phyloP scores from a whole-genome alignment of 352 stramenopile genomes.

The Halophytophthora polymorphica region DNA sequence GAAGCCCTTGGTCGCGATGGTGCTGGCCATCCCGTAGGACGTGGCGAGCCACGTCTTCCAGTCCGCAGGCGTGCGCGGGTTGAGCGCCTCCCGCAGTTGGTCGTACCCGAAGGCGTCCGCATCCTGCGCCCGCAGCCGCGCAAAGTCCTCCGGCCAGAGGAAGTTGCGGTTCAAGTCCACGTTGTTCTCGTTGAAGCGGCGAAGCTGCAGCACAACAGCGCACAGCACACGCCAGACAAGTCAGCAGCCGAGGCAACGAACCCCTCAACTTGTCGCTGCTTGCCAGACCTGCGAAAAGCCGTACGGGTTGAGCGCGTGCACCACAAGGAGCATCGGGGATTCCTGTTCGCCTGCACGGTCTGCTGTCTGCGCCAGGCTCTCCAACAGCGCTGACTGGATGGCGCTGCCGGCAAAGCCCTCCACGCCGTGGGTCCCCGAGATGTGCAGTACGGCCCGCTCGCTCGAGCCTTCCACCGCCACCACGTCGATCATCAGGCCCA shows the following conservation, averaged over 20 bases:
- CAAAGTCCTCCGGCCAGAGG: constrained; percentile 37
- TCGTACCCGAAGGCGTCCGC: constrained; percentile 69
- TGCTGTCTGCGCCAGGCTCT: constrained; percentile 13
- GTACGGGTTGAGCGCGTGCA: constrained; percentile 92
- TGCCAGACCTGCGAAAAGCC: constrained; percentile 86
- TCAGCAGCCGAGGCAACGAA: no score
- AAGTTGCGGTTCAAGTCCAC: constrained; percentile 91
- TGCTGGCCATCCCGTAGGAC: constrained; percentile 9
- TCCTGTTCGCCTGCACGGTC: constrained; percentile 3
- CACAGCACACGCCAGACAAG: no score
- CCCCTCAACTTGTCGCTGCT: no score
- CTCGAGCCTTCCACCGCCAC: constrained; percentile 45
- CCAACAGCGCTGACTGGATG: constrained; percentile 61
- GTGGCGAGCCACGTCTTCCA: constrained; percentile 31
- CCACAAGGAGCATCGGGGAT: constrained; percentile 80
- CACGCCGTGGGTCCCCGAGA: constrained; percentile 81
- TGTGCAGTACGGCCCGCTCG: constrained; percentile 62
- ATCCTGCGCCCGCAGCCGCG: constrained; percentile 26
- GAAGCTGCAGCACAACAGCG: constrained; percentile 30
- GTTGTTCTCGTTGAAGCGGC: constrained; percentile 90
- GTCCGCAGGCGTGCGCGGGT: constrained; percentile 26
- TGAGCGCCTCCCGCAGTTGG: constrained; percentile 47
- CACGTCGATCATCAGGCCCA: constrained; percentile 70
- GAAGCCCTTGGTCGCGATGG: no score
- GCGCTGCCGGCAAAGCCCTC: constrained; percentile 84